Conservation (phyloP, 2,329 filamentous ascomycete species). For the Botrytis paeoniae region DNA sequence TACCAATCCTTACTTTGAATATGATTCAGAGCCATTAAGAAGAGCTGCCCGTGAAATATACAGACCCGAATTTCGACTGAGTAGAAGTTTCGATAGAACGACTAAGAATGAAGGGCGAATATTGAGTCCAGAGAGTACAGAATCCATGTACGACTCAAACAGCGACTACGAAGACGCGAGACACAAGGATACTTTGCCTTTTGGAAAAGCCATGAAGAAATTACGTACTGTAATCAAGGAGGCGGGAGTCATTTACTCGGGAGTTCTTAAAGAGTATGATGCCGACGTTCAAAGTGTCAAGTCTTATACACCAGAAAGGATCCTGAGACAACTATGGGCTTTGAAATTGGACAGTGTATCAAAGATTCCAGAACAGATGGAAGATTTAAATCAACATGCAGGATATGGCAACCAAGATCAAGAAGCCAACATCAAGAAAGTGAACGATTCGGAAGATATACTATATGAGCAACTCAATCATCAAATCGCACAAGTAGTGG, state of each 20-base stretch:
- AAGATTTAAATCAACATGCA: constrained; percentile 14
- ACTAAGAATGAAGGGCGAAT: background rate
- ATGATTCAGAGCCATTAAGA: background rate
- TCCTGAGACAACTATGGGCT: constrained; percentile 25
- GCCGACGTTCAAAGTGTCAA: constrained; percentile 23
- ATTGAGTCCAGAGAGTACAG: background rate
- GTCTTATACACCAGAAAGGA: constrained; percentile 22
- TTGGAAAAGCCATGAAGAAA: constrained; percentile 23
- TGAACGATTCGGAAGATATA: constrained; percentile 2
- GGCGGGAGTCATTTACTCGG: constrained; percentile 27
- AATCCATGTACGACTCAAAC: background rate
- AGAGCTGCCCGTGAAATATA: background rate
- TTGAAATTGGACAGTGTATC: constrained; percentile 22
- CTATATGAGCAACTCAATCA: constrained; percentile 4
- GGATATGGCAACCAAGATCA: constrained; percentile 12
- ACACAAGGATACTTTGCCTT: background rate
- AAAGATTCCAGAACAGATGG: background rate
- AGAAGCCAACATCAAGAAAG: constrained; percentile 12
- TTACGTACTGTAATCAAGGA: constrained; percentile 23
- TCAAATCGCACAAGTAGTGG: constrained; percentile 11
- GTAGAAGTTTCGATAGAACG: background rate
- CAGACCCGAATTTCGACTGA: background rate
- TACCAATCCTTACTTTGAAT: background rate
- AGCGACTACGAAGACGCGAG: constrained; percentile 4
- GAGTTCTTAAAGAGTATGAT: constrained; percentile 27